Evolutionary conservation across 495 filamentous ascomycete genomes (phyloP), one percentile per base, ranked within the genome.

Genomic region (Lasiosphaeria miniovina): DNA sequence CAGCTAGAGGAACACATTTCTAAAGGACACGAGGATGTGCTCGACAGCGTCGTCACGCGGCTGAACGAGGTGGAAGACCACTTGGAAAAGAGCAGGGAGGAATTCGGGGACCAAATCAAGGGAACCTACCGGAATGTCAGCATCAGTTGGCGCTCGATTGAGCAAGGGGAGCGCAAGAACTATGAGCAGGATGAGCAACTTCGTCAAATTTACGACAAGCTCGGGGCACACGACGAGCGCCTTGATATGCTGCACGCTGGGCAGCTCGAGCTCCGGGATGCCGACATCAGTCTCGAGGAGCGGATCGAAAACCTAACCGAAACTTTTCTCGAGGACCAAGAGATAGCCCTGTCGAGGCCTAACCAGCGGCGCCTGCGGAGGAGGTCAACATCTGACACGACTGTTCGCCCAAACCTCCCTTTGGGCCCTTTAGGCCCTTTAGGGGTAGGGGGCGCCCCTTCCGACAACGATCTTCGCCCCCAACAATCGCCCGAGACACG

Each of bases 41-140:
- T 76, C 32, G 73, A 75, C 34, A 65, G 68, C 36, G 65, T 82
- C 36, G 68, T 79, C 52, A 68, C 70, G 48, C 68, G 81, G 14
- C 58, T 84, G 32, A 74, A 74, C 17, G 70, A 77, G 49, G 65
- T 83, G 43, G 81, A 84, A 62, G 80, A 83, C 49, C 67, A 77
- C 17, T 64, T 82, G 11, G 80, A 84, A 48, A 82, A 73, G 65
- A 78, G 68, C 60, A 74, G 63, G 62, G 76, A 74, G 31, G 81
- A 84, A 38, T 73, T 69, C 11, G 67, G 69, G 36, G 69, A 77
- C n/a, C 77, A 82, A 49, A 69, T 82, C 60, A 80, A 80, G 62
- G 73, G 70, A 11, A 68, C 76, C 36, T 81, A 80, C 69, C 77
- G 77, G 40, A 77, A 80, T 54, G 73, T 83, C 38, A 74, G 75